These are phyloP conservation scores for Fusarium dlaminii DNA, from an alignment of 2,329 filamentous ascomycete genomes.

Conservation along the genomic window DNA sequence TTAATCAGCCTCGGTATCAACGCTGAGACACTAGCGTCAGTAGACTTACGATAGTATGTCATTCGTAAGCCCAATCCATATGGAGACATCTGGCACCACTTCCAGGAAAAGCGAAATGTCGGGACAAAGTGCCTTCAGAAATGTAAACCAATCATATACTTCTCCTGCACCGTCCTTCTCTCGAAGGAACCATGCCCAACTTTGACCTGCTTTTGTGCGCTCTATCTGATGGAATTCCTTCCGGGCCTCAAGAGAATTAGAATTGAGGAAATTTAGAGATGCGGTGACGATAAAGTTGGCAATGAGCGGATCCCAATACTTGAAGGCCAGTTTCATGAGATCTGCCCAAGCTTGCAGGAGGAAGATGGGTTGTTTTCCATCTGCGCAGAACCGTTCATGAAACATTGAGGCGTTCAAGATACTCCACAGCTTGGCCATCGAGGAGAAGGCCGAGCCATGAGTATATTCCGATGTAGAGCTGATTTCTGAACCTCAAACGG, in stretches of 20 bases:
- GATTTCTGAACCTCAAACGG: conserved; percentile 11
- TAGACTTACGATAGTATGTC: conserved; percentile 6
- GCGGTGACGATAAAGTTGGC: conserved; percentile 16
- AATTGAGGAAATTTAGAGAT: conserved; percentile 14
- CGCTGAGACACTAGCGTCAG: rapidly evolving
- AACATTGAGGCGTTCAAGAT: background rate
- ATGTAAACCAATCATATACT: conserved; percentile 16
- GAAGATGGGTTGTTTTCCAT: background rate
- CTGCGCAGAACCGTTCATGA: background rate
- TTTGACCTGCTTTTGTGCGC: background rate
- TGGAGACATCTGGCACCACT: conserved; percentile 6
- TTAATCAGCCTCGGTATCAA: rapidly evolving
- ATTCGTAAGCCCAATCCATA: conserved; percentile 4
- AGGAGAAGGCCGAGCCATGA: conserved; percentile 13
- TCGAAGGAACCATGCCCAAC: conserved; percentile 23
- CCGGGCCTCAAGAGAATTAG: background rate
- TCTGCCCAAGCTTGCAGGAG: conserved; percentile 15
- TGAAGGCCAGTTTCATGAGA: background rate
- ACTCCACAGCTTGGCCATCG: background rate
- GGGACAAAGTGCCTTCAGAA: background rate
- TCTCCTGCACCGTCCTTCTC: conserved; percentile 19
- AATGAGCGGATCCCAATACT: conserved; percentile 7
- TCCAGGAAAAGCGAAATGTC: conserved; percentile 16
- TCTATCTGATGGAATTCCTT: background rate
- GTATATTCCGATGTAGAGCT: conserved; percentile 5